A percentile compares a stretch with the other conserved stretches of the same genome.
These are phyloP conservation scores for Cornus controversa DNA, from an alignment of 148 eudicot genomes.

Conservation along the genomic window DNA sequence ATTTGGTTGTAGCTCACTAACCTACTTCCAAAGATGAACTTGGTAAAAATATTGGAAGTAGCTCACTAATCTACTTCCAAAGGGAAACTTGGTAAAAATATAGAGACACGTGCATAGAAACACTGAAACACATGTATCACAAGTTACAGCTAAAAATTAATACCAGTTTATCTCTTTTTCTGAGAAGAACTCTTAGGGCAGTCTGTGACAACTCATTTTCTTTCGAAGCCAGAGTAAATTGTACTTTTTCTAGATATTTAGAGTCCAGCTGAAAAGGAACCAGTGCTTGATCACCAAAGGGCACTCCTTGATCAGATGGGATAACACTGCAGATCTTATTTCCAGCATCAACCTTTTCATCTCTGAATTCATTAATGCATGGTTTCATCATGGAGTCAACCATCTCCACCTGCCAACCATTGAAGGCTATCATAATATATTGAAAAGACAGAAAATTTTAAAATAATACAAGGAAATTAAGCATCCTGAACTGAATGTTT, in stretches of 20 bases:
- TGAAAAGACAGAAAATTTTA: no score
- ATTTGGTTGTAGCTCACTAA: background rate
- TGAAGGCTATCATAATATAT: background rate
- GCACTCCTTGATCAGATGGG: constrained; percentile 25
- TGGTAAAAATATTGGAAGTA: no score
- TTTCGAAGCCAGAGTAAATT: constrained; percentile 27
- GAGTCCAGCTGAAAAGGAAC: constrained; percentile 24
- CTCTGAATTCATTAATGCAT: constrained; percentile 13
- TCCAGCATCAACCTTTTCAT: constrained; percentile 21
- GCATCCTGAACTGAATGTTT: no score
- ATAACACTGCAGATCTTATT: constrained; percentile 21
- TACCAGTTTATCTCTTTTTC: constrained; percentile 60
- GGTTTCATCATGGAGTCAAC: constrained; percentile 10
- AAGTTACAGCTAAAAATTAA: background rate
- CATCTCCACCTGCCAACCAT: constrained; percentile 25
- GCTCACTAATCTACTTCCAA: background rate
- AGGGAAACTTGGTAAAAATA: background rate
- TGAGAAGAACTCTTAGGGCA: constrained; percentile 43
- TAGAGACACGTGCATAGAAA: background rate
- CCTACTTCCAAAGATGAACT: background rate
- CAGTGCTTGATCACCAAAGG: constrained; percentile 18
- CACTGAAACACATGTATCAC: constrained; percentile 2
- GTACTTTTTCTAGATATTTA: constrained; percentile 26
- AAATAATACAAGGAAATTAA: no score
- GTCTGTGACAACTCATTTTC: constrained; percentile 39